Evolutionary conservation across 495 filamentous ascomycete genomes (phyloP), one percentile per base, ranked within the genome.

Genomic region (Aspergillus bertholletiae): DNA sequence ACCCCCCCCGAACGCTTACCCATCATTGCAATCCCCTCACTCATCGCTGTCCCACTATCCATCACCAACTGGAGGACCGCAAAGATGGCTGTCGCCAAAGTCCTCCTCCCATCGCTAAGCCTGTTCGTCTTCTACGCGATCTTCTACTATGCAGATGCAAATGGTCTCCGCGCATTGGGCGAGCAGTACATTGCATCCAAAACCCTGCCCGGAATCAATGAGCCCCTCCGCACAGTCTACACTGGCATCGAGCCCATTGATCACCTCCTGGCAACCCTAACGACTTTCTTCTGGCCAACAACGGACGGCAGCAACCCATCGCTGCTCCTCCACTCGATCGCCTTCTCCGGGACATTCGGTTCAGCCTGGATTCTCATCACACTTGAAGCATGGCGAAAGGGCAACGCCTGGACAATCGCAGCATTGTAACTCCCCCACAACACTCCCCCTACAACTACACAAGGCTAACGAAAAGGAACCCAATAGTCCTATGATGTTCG

Each of bases 321-420:
- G 3, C 63, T 77, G 9, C 61, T 67, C 3, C 59, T 84, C 1
- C 77, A 79, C 56, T 70, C 76, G 7, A 67, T 80, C 37, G 74
- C 70, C 40, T 77, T 83, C 28, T 73, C 78, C 24, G 79, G 76
- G 1, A 80, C 85, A 23, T 78, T 83, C 53, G 75, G 74, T 12
- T 77, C 80, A 3, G 75, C 71, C 32, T 86, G 81, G 82, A 69
- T 72, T 17, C 50, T 85, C 46, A 63, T 87, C 15, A 62, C 76
- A 13, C 61, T 86, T 44, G 84, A 88, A 62, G 71, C 77, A 3
- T 74, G 79, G 67, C 69, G 84, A 46, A 64, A 58, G 26, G 83
- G 83, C 0, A 85, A 86, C 59, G 63, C 72, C 18, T 74, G 80
- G 32, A 75, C 70, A 15, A 43, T 78, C 2, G 73, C 80, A 49